phyloP scores from a whole-genome alignment of 345 rosid species.

The Populus alba region DNA sequence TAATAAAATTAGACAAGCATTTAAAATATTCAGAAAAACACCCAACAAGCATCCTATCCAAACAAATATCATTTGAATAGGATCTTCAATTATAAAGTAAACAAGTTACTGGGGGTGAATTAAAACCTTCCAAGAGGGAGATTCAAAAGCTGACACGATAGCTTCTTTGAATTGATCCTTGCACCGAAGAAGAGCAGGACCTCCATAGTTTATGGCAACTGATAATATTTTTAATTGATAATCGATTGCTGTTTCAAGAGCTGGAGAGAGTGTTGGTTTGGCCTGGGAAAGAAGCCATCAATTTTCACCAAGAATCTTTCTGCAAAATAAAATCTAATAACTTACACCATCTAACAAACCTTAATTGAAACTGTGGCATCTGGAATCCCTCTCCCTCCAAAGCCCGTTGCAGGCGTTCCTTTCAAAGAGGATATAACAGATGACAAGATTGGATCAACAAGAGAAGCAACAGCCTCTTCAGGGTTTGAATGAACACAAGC shows the following conservation, averaged over 20 bases:
- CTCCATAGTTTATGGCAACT: constrained; percentile 84
- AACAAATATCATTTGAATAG: constrained; percentile 1
- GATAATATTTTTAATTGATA: constrained; percentile 88
- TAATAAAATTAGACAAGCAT: background rate
- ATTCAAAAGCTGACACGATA: constrained; percentile 74
- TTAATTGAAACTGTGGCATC: constrained; percentile 51
- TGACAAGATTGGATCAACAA: constrained; percentile 81
- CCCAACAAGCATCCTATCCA: background rate
- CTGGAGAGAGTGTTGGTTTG: constrained; percentile 83
- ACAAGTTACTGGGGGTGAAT: constrained; percentile 5
- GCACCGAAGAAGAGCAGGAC: constrained; percentile 73
- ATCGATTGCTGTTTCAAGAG: constrained; percentile 90
- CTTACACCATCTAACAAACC: constrained; percentile 44
- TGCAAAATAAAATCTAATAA: constrained; percentile 16
- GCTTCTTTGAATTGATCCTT: constrained; percentile 76
- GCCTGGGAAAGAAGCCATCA: constrained; percentile 38
- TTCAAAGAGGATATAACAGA: constrained; percentile 78
- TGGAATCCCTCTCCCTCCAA: constrained; percentile 69
- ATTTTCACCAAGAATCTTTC: constrained; percentile 16
- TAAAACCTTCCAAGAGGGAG: constrained; percentile 94
- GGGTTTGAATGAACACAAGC: constrained; percentile 96
- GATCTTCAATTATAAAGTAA: constrained; percentile 12
- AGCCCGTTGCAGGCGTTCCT: constrained; percentile 87
- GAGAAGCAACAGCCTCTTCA: constrained; percentile 76
- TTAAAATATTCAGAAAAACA: background rate